Conservation (phyloP, 495 filamentous ascomycete species). For the Neurospora hispaniola region DNA sequence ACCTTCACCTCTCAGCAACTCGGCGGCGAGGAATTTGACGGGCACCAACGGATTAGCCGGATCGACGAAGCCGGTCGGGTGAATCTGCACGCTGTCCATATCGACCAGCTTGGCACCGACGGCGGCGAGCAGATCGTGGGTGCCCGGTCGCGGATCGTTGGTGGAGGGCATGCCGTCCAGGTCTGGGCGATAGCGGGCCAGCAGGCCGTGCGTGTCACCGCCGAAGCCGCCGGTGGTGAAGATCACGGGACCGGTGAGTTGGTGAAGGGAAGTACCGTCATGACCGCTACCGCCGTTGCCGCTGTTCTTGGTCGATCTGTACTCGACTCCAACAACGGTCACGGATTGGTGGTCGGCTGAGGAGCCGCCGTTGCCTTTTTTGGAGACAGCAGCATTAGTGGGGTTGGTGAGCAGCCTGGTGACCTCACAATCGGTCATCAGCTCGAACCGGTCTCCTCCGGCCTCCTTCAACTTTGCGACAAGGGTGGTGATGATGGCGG, state of each 20-base stretch:
- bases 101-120: slow-evolving; percentile 43
- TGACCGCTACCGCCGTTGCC: slow-evolving; percentile 2
- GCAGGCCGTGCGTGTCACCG: slow-evolving; percentile 43
- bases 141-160: slow-evolving; percentile 42
- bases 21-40: slow-evolving; percentile 51
- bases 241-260: slow-evolving; percentile 41
- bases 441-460: slow-evolving; percentile 30
- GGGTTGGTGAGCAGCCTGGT: slow-evolving; percentile 29
- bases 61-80: slow-evolving; percentile 66
- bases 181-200: slow-evolving; percentile 45
- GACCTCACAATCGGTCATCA: slow-evolving; percentile 35
- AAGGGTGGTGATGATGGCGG: slow-evolving; percentile 40
- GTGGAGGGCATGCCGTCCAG: slow-evolving; percentile 47
- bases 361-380: neutral
- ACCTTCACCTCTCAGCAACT: slow-evolving; percentile 48
- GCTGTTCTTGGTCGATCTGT: slow-evolving; percentile 3
- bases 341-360: neutral
- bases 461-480: slow-evolving; percentile 32
- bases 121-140: slow-evolving; percentile 34
- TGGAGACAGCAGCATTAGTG: neutral
- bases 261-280: neutral
- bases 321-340: slow-evolving; percentile 27
- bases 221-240: slow-evolving; percentile 50
- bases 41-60: slow-evolving; percentile 31
- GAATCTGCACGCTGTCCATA: slow-evolving; percentile 48